A percentile compares a stretch with the other conserved stretches of the same genome.
Evolutionary conservation across 495 filamentous ascomycete species (phyloP).

Genomic region (Pseudoneurospora amorphoporcata): DNA sequence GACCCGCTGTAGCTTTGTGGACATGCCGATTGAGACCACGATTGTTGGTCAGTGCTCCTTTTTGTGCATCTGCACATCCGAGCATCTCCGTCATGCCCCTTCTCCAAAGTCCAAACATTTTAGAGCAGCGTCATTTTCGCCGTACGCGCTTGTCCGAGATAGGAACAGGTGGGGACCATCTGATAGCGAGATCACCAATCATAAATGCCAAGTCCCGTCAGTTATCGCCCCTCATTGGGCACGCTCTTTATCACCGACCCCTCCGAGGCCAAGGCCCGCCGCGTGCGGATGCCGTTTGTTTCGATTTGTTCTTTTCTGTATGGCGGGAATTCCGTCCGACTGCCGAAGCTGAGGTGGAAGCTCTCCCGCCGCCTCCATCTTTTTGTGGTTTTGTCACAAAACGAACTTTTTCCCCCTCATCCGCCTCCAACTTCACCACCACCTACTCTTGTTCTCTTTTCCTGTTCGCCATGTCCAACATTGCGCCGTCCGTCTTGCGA

Average conservation of each 20-base stretch:
- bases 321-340: neutral
- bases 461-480: slow-evolving; percentile 51
- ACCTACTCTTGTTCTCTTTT: neutral
- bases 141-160: neutral
- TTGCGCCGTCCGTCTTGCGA: slow-evolving; percentile 62
- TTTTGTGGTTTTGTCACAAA: neutral
- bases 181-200: neutral
- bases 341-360: neutral
- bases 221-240: neutral
- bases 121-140: neutral
- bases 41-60: neutral
- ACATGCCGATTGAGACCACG: neutral
- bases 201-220: neutral
- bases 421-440: neutral
- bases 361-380: neutral
- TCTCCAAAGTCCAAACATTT: neutral
- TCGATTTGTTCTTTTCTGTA: neutral
- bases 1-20: neutral
- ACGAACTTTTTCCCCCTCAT: slow-evolving; percentile 4
- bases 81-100: neutral
- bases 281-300: neutral
- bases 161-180: neutral
- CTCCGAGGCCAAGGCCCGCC: neutral
- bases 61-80: neutral
- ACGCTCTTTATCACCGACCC: neutral